Evolutionary conservation across 2,329 filamentous ascomycete genomes (phyloP).

Genomic region (Botrytis tulipae): DNA sequence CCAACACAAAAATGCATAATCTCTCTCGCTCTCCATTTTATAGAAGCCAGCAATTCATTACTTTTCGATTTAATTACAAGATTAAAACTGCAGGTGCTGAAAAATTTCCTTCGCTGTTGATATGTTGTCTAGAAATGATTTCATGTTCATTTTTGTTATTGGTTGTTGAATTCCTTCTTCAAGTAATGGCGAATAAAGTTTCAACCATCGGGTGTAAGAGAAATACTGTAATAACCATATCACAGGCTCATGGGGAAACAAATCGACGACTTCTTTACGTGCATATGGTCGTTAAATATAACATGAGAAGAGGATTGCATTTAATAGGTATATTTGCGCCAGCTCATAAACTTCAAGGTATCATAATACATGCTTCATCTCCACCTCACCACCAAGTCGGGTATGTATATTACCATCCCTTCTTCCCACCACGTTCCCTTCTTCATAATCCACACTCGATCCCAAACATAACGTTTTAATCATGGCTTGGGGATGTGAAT

Average conservation of each 20-base stretch:
- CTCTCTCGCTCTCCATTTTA: background rate
- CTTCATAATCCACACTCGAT: background rate
- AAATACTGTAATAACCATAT: background rate
- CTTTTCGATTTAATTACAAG: background rate
- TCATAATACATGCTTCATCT: slow-evolving; percentile 18
- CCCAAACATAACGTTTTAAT: background rate
- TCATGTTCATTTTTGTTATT: background rate
- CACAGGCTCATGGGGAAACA: background rate
- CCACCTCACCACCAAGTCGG: background rate
- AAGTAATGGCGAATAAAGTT: background rate
- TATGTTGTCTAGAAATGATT: background rate
- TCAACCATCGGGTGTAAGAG: background rate
- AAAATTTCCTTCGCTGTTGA: background rate
- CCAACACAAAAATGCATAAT: background rate
- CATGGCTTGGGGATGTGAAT: slow-evolving; percentile 90
- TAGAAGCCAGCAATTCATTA: background rate
- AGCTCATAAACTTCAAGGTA: slow-evolving; percentile 18
- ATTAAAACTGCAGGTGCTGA: background rate
- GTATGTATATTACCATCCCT: background rate
- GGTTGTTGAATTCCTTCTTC: too few species aligned
- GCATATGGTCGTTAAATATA: background rate
- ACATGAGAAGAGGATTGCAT: background rate
- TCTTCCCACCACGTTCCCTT: background rate
- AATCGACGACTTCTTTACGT: background rate
- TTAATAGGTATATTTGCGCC: background rate